Base-by-base conservation (phyloP, 2,329 filamentous ascomycete species). In the Nothopassalora personata region DNA sequence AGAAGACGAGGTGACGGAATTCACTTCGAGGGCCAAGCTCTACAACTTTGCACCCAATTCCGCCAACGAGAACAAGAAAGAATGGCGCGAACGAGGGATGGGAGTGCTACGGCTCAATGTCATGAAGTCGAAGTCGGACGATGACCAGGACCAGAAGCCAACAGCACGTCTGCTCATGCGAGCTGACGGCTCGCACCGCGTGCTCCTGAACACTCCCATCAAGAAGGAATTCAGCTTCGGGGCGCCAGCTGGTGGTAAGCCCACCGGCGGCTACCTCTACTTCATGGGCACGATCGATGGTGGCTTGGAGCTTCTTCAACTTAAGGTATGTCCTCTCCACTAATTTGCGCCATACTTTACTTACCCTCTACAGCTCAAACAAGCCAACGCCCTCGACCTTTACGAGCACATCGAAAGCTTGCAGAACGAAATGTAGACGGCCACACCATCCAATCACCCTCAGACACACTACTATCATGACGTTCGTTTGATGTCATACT, bases 31-130 rank as follows among this genome's bases (percentile, higher is more conserved):
- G 64, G 88, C 90, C 19, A 96, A 95, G 74, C 83, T 97, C 59
- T 97, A 90, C 77, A 83, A 87, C 59, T 88, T 94, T 68, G 85
- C 88, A 64, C 84, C 84, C 64, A 80, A 80, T 36, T 81, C 81
- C 49, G 70, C 67, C 5, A 68, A 69, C 34, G 66, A 66, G 19
- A 64, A 66, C 49, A 75, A 75, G 64, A 83, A 83, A 56, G 86
- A 86, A 50, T 97, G 93, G 93, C 93, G 93, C 73, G 93, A 97
- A 76, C 86, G 92, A 54, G 92, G 92, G 11, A 82, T 86, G 4
- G 92, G 92, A 48, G 88, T 87, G 67, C 80, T 96, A 66, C 94
- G 94, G 76, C 82, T 96, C 72, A 96, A 97, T 68, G 86, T 88
- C 2, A 80, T 83, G 64, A 69, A 23, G 75, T 75, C 18, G 80